phyloP scores from a whole-genome alignment of 2,329 filamentous ascomycete species.

The Microsporum canis region DNA sequence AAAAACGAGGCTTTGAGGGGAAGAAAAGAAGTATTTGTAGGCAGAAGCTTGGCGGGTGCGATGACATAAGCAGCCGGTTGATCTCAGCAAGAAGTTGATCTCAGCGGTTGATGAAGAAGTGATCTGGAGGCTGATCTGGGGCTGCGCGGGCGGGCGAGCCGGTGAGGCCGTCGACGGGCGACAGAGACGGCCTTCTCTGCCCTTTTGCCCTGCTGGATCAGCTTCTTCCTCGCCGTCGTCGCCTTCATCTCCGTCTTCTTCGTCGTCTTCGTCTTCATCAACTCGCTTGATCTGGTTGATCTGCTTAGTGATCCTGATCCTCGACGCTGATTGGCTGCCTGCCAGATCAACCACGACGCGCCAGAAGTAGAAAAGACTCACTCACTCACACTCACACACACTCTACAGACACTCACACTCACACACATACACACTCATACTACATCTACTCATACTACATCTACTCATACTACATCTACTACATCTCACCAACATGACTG shows the following conservation, averaged over 20 bases:
- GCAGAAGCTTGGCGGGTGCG: conserved; percentile 6
- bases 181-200: too few species aligned
- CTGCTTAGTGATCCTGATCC: conserved; percentile 17
- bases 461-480: conserved; percentile 19
- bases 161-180: too few species aligned
- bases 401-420: conserved; percentile 9
- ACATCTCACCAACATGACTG: conserved; percentile 43
- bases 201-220: too few species aligned
- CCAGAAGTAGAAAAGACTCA: conserved; percentile 4
- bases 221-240: background rate
- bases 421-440: conserved; percentile 8
- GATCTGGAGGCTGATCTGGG: too few species aligned
- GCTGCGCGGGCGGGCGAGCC: too few species aligned
- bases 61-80: background rate
- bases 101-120: conserved; percentile 15
- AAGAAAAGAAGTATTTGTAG: conserved; percentile 17
- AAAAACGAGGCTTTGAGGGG: conserved; percentile 23
- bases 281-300: background rate
- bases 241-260: background rate
- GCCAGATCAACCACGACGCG: background rate
- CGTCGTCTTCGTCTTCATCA: conserved; percentile 8
- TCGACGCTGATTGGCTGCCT: conserved; percentile 27
- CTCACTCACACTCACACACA: conserved; percentile 15
- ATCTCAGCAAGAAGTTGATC: background rate
- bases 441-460: conserved; percentile 11